A percentile compares a stretch with the other conserved stretches of the same genome.
phyloP scores from a whole-genome alignment of 495 filamentous ascomycete genomes.

The Trichoderma virens region DNA sequence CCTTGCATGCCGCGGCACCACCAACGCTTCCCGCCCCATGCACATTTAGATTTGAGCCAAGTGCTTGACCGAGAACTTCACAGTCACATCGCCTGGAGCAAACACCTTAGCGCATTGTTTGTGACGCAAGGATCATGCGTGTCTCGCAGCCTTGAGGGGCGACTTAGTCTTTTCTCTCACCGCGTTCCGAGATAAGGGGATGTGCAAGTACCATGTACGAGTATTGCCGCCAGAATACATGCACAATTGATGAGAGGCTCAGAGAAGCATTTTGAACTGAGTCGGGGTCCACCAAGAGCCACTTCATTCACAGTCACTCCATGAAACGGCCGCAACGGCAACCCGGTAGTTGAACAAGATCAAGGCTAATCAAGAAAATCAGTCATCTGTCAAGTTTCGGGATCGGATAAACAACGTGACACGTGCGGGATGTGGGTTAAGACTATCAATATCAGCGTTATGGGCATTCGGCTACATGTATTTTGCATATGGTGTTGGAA shows the following conservation, averaged over 20 bases:
- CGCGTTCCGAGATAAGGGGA: background rate
- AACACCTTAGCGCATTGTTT: background rate
- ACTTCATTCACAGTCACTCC: background rate
- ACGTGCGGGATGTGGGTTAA: too few species aligned
- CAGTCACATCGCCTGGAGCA: background rate
- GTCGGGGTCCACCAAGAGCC: background rate
- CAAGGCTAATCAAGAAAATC: background rate
- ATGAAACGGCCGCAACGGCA: background rate
- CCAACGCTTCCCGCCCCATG: background rate
- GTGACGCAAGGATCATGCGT: background rate
- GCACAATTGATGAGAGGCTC: background rate
- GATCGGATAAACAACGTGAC: background rate
- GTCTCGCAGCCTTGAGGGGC: background rate
- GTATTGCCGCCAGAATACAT: background rate
- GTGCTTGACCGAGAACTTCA: background rate
- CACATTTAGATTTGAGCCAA: background rate
- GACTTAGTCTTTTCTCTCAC: background rate
- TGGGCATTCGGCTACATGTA: too few species aligned
- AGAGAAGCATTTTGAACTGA: background rate
- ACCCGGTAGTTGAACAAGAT: background rate
- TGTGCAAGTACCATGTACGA: background rate
- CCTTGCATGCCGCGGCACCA: background rate
- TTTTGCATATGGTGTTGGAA: too few species aligned
- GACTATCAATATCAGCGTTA: too few species aligned
- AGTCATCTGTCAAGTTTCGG: background rate